phyloP scores from a whole-genome alignment of 768 basidiomycete species.

The Brasilioporus rufonigricans region DNA sequence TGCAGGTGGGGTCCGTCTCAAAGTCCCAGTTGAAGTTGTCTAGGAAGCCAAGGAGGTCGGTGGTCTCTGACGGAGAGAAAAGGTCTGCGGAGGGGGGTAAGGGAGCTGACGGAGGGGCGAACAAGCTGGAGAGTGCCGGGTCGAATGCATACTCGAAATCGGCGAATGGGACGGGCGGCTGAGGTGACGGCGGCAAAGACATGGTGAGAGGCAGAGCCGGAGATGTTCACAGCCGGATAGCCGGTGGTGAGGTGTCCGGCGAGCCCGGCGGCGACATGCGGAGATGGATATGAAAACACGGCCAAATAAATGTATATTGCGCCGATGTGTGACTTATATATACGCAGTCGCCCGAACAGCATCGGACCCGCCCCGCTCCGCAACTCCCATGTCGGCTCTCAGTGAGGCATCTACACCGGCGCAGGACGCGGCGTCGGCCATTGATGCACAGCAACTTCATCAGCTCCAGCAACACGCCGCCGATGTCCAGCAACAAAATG shows the following conservation, averaged over 20 bases:
- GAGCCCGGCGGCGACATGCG: slow-evolving; percentile 10
- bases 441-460: slow-evolving; percentile 57
- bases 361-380: slow-evolving; percentile 38
- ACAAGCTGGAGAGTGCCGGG: slow-evolving; percentile 53
- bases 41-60: slow-evolving; percentile 76
- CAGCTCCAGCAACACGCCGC: slow-evolving; percentile 36
- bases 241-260: slow-evolving; percentile 16
- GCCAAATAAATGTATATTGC: slow-evolving; percentile 26
- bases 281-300: slow-evolving; percentile 21
- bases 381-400: slow-evolving; percentile 71
- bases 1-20: slow-evolving; percentile 36
- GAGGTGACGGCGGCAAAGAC: slow-evolving; percentile 31
- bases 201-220: slow-evolving; percentile 25
- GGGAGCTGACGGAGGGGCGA: slow-evolving; percentile 55
- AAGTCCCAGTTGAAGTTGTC: slow-evolving; percentile 77
- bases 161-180: slow-evolving; percentile 56
- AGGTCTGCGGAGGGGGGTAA: slow-evolving; percentile 73
- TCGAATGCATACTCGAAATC: slow-evolving; percentile 77
- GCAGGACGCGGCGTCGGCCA: slow-evolving; percentile 56
- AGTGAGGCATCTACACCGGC: slow-evolving; percentile 68
- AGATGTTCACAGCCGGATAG: slow-evolving; percentile 11
- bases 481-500: slow-evolving; percentile 37
- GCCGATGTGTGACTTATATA: slow-evolving; percentile 30
- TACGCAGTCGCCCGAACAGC: slow-evolving; percentile 23
- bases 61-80: slow-evolving; percentile 75